Base-by-base conservation (phyloP, 805 yeast genomes). In the Starmerella roubikii region DNA sequence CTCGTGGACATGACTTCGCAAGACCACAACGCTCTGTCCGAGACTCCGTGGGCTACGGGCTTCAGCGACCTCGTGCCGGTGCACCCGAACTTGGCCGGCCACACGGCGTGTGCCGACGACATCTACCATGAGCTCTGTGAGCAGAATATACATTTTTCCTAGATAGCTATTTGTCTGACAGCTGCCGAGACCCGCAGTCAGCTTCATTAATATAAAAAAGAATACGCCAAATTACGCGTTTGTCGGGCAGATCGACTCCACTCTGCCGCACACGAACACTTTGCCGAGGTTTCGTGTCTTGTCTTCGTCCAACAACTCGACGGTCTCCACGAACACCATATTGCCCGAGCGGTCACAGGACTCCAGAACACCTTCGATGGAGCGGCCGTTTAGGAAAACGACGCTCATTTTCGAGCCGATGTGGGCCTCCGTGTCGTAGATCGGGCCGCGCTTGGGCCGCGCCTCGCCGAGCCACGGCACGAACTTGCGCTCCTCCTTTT, bases 341-440 rank as follows among this genome's bases (percentile, higher is more conserved):
- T 91, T 91, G 94, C 88, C 84, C 54, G 84, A 79, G 58, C 86
- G 95, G 59, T 91, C 99, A 59, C 81, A 85, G 25, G 97, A 96
- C 50, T 81, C 83, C 50, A 88, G 69, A 1, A 65, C 62, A 26
- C 98, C 98, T 15, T 67, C 66, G n/a, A 80, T 74, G 50, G 76
- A 76, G 54, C 96, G 73, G 6, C 94, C 95, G 11, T 94, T 93
- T 48, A 76, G 70, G 55, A 91, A 74, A 51, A 80, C 77, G 38
- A 86, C 88, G 51, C 77, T 69, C 30, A 88, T 74, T 48, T 67
- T 59, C 49, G 78, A 67, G 55, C 83, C 93, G 51, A 73, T 72
- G 56, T 80, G 82, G 54, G 74, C 78, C 45, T 76, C 72, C 43
- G 91, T 65, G 57, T 86, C 85, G 40, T 84, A 65, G 43, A 86